Evolutionary conservation across 768 basidiomycete genomes (phyloP), one percentile per base, ranked within the genome.

Genomic region (Boletus rubroflammeus): DNA sequence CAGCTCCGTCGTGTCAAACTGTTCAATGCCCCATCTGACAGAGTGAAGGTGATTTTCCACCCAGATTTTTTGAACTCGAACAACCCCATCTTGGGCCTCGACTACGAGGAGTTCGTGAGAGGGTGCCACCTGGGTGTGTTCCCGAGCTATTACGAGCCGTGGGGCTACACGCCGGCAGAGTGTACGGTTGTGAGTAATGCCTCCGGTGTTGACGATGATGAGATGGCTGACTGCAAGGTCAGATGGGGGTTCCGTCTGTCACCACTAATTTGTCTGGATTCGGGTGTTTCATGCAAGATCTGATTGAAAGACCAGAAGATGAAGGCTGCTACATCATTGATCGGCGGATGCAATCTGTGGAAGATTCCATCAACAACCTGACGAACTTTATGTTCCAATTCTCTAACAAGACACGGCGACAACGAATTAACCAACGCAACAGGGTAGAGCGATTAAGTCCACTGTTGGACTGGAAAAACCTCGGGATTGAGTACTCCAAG

Each of bases 91-190:
- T 75, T 99, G 19, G 95, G 94, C 2, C 79, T 99, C 55, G 97
- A 99, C 68, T 99, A 99, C 69, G 97, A 99, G 72, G 97, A 99
- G 73, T 99, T 99, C 66, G 97, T 98, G 35, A 79, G 97, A 59
- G 97, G 97, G 1, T 98, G 96, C 67, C 97, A 99, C 76, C 75
- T 99, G 46, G 97, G 97, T 45, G 96, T 99, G 38, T 99, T 99
- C 81, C 96, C 97, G 2, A 92, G 88, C 60, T 98, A 98, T 67
- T 98, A 97, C 68, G 91, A 95, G 74, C 93, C 93, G 3, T 93
- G 92, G 92, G 92, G 92, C 0, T 97, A 97, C 67, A 97, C 93
- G 1, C 96, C 96, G 1, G 96, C 96, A 1, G 96, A 98, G 69
- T 98, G 97, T 69, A 98, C 97, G n/a, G 97, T 99, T 35, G 88